These are phyloP conservation scores for Calycina herbarum DNA, from an alignment of 2,329 filamentous ascomycete genomes.

Conservation along the genomic window DNA sequence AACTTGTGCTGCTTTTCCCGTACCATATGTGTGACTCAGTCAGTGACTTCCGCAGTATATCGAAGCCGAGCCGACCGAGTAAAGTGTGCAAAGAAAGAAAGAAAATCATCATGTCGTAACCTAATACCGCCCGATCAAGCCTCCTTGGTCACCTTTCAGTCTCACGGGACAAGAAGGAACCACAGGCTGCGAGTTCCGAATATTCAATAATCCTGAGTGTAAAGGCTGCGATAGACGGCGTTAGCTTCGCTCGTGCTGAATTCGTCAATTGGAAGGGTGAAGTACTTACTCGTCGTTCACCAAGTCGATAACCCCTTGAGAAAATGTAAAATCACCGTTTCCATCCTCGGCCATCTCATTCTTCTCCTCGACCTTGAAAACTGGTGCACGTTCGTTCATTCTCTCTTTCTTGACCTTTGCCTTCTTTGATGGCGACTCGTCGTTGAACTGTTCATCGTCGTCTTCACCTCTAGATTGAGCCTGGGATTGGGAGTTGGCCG, in stretches of 20 bases:
- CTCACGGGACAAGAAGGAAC: not conserved
- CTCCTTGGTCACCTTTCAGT: not conserved
- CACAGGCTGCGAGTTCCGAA: not conserved
- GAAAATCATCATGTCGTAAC: not conserved
- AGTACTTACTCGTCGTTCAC: constrained; percentile 26
- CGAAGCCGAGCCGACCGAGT: not conserved
- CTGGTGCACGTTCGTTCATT: constrained; percentile 9
- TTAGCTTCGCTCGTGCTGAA: not conserved
- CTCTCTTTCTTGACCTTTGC: constrained; percentile 20
- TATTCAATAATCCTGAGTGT: not conserved
- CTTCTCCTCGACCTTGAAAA: constrained; percentile 25
- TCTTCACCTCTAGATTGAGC: constrained; percentile 5
- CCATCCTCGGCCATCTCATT: not conserved
- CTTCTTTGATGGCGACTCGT: constrained; percentile 17
- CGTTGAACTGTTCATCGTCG: constrained; percentile 19
- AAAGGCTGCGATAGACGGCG: not conserved
- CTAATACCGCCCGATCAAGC: not conserved
- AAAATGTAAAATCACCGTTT: not conserved
- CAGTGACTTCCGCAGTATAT: not conserved
- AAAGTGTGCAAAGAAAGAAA: not conserved
- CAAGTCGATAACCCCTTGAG: constrained; percentile 15
- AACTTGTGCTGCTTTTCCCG: not conserved
- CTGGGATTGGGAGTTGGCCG: constrained; percentile 5
- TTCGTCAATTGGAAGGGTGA: not conserved
- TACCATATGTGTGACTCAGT: not conserved